Evolutionary conservation across 352 stramenopile species (phyloP).

Genomic region (Phytophthora lateralis): DNA sequence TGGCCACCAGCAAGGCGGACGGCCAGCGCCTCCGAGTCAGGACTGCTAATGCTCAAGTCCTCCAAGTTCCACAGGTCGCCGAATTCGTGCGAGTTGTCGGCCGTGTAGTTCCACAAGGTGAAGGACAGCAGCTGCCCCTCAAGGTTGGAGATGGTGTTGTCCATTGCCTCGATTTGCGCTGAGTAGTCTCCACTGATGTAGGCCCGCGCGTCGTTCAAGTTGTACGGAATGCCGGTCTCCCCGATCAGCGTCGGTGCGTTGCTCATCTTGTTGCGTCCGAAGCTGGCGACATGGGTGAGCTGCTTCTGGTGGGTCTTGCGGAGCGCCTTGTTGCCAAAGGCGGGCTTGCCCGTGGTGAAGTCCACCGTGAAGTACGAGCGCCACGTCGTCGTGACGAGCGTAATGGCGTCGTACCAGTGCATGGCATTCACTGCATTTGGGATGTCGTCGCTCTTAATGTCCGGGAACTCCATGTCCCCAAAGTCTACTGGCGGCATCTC

Average conservation of each 20-base stretch:
- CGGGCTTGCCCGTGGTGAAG: conserved; percentile 52
- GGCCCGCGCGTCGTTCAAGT: conserved; percentile 50
- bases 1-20: conserved; percentile 31
- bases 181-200: conserved; percentile 52
- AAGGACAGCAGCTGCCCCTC: conserved; percentile 75
- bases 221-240: conserved; percentile 66
- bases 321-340: conserved; percentile 62
- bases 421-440: conserved; percentile 73
- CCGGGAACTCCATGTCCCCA: conserved; percentile 55
- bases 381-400: conserved; percentile 78
- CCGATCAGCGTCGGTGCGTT: conserved; percentile 59
- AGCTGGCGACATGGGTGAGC: conserved; percentile 53
- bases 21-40: conserved; percentile 29
- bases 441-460: conserved; percentile 51
- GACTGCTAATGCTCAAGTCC: conserved; percentile 80
- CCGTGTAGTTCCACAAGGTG: conserved; percentile 89
- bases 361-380: conserved; percentile 76
- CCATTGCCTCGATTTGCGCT: conserved; percentile 48
- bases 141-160: conserved; percentile 64
- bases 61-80: conserved; percentile 84
- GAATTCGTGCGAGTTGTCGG: conserved; percentile 68
- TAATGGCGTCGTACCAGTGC: conserved; percentile 91
- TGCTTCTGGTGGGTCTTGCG: conserved; percentile 57
- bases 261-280: conserved; percentile 43
- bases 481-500: conserved; percentile 80